Base-by-base conservation (phyloP, 2,329 filamentous ascomycete genomes). In the Trichoderma sp. region DNA sequence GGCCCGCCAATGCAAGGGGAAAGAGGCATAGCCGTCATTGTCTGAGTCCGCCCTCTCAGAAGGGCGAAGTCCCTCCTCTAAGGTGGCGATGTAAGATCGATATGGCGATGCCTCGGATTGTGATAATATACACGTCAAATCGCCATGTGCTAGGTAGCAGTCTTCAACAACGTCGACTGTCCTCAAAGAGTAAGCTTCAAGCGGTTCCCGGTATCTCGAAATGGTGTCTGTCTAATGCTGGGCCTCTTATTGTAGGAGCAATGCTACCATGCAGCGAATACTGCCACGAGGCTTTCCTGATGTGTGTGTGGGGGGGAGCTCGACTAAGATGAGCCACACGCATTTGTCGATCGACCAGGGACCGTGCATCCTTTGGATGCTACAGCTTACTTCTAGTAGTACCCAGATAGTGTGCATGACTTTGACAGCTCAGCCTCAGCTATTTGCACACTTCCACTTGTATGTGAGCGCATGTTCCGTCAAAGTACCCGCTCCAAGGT, bases 271-370 rank as follows among this genome's bases (percentile, higher is more conserved):
- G 9, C 45, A 59, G 56, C n/a, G 14, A 9, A 9, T 10, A 24
- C 34, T 39, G 34, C 34, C 12, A 39, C 34, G 14, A 14, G 34
- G 34, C 45, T 50, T 5, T 2, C 21, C 7, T 5, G 28, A 19
- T 4, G 1, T 41, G 44, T 41, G 30, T 21, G 30, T 19, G 30
- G 45, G 57, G 15, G 45, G 57, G 7, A 30, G n/a, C 9, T 60
- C 45, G 48, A 60, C 44, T 41, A 48, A 60, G 56, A 48, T 45
- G 56, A 24, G 7, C 17, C 44, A 17, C 26, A 34, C 30, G 28
- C 19, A 50, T 59, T 60, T 60, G 57, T 50, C 44, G 28, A 60
- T 60, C 45, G 7, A 5, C 50, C 7, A 19, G 26, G 28, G 28
- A 14, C n/a, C 1, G 17, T 19, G 50, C 17, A 14, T 7, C 14